Percentiles rank a stretch among this genome's conserved stretches.
phyloP scores from a whole-genome alignment of 2,329 filamentous ascomycete species.

The Fusarium neocosmosporiellum region DNA sequence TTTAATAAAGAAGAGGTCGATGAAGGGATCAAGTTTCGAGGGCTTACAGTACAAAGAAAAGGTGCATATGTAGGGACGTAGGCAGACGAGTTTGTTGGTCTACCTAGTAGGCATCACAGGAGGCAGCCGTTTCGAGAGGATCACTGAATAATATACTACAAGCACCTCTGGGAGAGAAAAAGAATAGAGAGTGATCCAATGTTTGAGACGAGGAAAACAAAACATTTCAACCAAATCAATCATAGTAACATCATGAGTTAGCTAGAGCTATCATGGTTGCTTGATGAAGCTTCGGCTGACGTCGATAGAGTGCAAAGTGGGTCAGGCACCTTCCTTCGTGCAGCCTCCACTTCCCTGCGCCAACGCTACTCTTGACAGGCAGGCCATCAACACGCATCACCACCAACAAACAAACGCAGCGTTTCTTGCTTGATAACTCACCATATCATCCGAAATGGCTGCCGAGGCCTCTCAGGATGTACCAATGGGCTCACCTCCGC shows the following conservation, averaged over 20 bases:
- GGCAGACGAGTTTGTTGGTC: background rate
- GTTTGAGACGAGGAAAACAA: background rate
- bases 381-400: background rate
- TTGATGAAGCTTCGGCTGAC: slow-evolving; percentile 13
- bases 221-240: background rate
- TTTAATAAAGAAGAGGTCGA: background rate
- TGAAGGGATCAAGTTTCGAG: background rate
- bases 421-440: background rate
- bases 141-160: background rate
- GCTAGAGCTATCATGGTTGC: background rate
- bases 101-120: background rate
- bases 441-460: slow-evolving; percentile 34
- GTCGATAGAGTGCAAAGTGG: slow-evolving; percentile 23
- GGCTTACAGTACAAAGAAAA: background rate
- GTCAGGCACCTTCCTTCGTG: slow-evolving; percentile 1
- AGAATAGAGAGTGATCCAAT: background rate
- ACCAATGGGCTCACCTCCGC: slow-evolving; percentile 47
- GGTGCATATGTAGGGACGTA: background rate
- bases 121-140: background rate
- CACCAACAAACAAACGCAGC: background rate
- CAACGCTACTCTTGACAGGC: background rate
- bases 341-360: background rate
- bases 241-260: background rate
- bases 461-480: slow-evolving; percentile 41
- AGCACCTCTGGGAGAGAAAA: background rate